Base-by-base conservation (phyloP, 805 yeast species). In the Lipomyces yamadae region DNA sequence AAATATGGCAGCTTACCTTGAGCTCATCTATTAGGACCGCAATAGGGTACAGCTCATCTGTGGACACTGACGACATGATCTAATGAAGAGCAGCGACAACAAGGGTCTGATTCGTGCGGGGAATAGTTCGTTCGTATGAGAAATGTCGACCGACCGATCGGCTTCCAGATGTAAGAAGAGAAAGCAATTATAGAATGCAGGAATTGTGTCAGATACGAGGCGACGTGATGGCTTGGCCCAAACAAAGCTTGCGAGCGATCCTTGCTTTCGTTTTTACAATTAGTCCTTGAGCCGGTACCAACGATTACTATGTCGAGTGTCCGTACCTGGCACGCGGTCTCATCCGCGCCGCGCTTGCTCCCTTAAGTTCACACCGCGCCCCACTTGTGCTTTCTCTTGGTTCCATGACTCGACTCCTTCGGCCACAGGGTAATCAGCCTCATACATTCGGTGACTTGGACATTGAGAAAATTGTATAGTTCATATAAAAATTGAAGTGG, bases 1-100 rank as follows among this genome's bases (percentile, higher is more conserved):
- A n/a, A 11, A 15, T 15, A 42, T 32, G 15, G 55, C 39, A 18
- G 61, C 70, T 39, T 57, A 77, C 79, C 74, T 91, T 91, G 78
- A 95, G 85, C 79, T 96, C 99, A 78, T 96, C 99, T 91, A 95
- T 92, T 67, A 95, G 85, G 73, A 95, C 84, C 15, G 99, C 99
- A 78, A 95, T 85, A 56, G 99, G 99, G 76, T 91, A 94, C 65
- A 95, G 84, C 73, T 88, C 92, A 76, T 88, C 79, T 24, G 66
- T 45, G 7, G 63, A n/a, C 39, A 57, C 24, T 48, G 62, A 63
- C 42, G 58, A 29, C 65, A 67, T 63, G 39, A 15, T 42, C 48
- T 42, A 42, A 42, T 42, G 24, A 24, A n/a, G 29, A 42, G 18
- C 29, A n/a, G 24, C 48, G 48, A 24, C n/a, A 15, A 10, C 48